phyloP scores from a whole-genome alignment of 2,329 filamentous ascomycete genomes.

The Microdochium paspali region DNA sequence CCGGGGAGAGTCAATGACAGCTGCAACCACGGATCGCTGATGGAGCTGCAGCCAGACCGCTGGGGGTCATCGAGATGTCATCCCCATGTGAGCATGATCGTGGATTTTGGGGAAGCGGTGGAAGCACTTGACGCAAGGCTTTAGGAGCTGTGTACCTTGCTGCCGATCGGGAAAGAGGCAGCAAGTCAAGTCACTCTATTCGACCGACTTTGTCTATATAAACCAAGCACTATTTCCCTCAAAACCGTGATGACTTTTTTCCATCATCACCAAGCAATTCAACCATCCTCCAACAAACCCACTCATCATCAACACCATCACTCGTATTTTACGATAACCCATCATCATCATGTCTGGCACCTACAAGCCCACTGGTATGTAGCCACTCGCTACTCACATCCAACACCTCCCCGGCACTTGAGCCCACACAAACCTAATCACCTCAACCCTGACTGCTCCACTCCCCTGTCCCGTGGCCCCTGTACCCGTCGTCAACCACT shows the following conservation, averaged over 20 bases:
- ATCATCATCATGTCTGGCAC: constrained; percentile 12
- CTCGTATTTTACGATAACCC: neutral
- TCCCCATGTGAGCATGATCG: neutral
- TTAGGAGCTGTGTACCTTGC: neutral
- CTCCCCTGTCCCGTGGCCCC: neutral
- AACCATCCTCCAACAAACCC: neutral
- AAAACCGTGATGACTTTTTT: neutral
- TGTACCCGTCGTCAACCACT: neutral
- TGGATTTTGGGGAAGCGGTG: neutral
- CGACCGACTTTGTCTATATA: neutral
- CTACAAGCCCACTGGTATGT: constrained; percentile 11
- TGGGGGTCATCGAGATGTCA: neutral
- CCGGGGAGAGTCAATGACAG: neutral
- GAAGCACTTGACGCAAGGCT: neutral
- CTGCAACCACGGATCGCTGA: neutral
- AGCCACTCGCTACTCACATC: neutral
- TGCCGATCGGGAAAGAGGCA: neutral
- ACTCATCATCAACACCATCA: neutral
- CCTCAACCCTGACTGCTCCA: too few relatives aligned
- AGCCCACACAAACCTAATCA: too few relatives aligned
- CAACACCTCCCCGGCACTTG: neutral
- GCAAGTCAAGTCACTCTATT: neutral
- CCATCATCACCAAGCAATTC: neutral
- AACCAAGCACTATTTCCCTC: constrained; percentile 1
- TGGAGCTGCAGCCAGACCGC: neutral